phyloP scores from a whole-genome alignment of 495 filamentous ascomycete genomes.

The Neurospora sp. region DNA sequence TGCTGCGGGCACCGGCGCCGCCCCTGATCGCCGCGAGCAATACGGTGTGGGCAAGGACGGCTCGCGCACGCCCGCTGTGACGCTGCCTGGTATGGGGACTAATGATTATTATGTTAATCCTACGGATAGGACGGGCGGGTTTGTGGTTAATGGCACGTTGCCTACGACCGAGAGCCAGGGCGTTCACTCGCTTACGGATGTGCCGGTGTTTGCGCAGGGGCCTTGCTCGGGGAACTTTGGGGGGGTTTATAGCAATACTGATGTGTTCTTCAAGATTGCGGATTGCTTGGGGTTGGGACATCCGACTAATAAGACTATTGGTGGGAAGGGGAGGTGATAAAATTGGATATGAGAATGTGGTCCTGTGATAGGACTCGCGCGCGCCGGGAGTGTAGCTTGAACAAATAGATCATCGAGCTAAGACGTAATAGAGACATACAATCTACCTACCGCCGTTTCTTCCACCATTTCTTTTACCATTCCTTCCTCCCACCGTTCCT shows the following conservation, averaged over 20 bases:
- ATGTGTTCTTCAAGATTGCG: slow-evolving; percentile 65
- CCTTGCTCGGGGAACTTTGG: slow-evolving; percentile 64
- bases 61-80: slow-evolving; percentile 46
- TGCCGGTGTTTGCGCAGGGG: slow-evolving; percentile 62
- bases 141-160: slow-evolving; percentile 60
- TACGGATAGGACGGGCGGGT: slow-evolving; percentile 51
- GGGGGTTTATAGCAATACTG: slow-evolving; percentile 57
- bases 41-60: slow-evolving; percentile 50
- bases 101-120: slow-evolving; percentile 49
- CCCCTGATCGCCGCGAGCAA: slow-evolving; percentile 58
- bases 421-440: background rate
- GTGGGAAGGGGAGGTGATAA: background rate
- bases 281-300: slow-evolving; percentile 52
- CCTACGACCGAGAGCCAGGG: slow-evolving; percentile 45
- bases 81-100: slow-evolving; percentile 20
- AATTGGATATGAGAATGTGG: background rate
- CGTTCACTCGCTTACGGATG: slow-evolving; percentile 66
- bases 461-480: background rate
- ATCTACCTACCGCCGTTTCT: background rate
- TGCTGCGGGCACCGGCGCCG: slow-evolving; percentile 50
- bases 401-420: background rate
- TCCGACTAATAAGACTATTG: slow-evolving; percentile 13
- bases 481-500: background rate
- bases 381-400: background rate
- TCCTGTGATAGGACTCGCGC: background rate